Percentiles rank a stretch among this genome's conserved stretches.
phyloP scores from a whole-genome alignment of 1,139 yeast species.

The Eremothecium cymbalariae region DNA sequence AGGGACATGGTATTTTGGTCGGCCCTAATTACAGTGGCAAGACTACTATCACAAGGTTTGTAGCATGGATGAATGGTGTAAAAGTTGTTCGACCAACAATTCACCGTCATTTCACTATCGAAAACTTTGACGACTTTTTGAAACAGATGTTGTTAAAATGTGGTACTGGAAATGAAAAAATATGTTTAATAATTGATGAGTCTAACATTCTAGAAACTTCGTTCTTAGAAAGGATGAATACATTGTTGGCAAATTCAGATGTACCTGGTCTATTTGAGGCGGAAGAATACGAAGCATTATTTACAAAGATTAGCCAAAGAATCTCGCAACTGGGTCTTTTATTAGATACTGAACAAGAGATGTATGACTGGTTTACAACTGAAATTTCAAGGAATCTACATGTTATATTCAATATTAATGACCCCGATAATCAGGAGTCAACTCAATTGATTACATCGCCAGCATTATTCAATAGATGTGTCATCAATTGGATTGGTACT shows the following conservation, averaged over 20 bases:
- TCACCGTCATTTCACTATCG: constrained; percentile 44
- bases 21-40: constrained; percentile 85
- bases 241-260: constrained; percentile 84
- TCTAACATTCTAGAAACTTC: constrained; percentile 68
- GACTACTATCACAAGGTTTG: constrained; percentile 68
- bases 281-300: constrained; percentile 51
- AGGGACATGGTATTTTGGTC: constrained; percentile 84
- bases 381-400: constrained; percentile 69
- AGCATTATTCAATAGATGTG: constrained; percentile 87
- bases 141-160: constrained; percentile 44
- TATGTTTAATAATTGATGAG: constrained; percentile 76
- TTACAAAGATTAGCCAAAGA: constrained; percentile 52
- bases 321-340: constrained; percentile 54
- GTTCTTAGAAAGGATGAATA: constrained; percentile 86
- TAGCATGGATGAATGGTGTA: constrained; percentile 86
- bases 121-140: constrained; percentile 61
- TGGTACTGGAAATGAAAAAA: constrained; percentile 50
- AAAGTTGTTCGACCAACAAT: constrained; percentile 53
- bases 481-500: constrained; percentile 80
- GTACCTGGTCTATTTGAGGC: constrained; percentile 84
- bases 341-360: constrained; percentile 64
- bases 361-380: constrained; percentile 64
- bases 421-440: constrained; percentile 38
- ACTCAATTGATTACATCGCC: constrained; percentile 64
- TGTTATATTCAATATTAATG: constrained; percentile 70